Base-by-base conservation (phyloP, 1,139 yeast genomes). In the Tardiomyces digboiensis region DNA sequence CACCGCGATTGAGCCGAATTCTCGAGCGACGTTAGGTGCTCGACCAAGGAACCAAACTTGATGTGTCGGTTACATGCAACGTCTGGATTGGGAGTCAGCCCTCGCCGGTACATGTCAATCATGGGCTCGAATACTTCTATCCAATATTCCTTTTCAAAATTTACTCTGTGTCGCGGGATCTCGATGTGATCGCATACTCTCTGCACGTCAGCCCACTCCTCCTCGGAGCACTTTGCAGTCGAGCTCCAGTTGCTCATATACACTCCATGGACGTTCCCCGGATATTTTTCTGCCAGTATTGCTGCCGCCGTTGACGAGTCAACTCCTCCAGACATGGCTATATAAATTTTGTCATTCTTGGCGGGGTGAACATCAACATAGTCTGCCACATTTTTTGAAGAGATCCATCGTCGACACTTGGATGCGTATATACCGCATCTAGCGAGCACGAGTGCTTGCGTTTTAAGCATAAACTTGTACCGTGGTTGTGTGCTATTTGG, bases 251-350 rank as follows among this genome's bases (percentile, higher is more conserved):
- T 91, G 29, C 88, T 86, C 97, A 91, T 91, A 62, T 83, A 89
- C 1, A 91, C 71, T 0, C 97, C 97, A 39, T 70, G 65, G 1
- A 83, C 93, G 39, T 51, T 50, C 29, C 53, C 61, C 23, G 61
- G 67, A 49, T 72, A 74, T 44, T 66, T 60, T 29, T 66, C 59
- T 1, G 82, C 72, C 57, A 78, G 78, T 46, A 88, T 54, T 0
- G 91, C 80, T 0, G 97, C 97, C 2, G 85, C 78, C 1, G 91
- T 88, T 1, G 96, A 82, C 0, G 97, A 88, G 61, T 91, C 98
- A 0, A 91, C 97, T 0, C 99, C 99, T 0, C 95, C 84, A 1
- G 96, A 87, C 97, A 91, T 87, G 19, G 97, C 96, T 2, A 91
- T 76, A 29, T 84, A 68, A 19, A 91, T 74, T 43, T 71, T 76